A percentile compares a stretch with the other conserved stretches of the same genome.
Conservation (phyloP, 2,329 filamentous ascomycete species). For the Aspergillaceae sp. region DNA sequence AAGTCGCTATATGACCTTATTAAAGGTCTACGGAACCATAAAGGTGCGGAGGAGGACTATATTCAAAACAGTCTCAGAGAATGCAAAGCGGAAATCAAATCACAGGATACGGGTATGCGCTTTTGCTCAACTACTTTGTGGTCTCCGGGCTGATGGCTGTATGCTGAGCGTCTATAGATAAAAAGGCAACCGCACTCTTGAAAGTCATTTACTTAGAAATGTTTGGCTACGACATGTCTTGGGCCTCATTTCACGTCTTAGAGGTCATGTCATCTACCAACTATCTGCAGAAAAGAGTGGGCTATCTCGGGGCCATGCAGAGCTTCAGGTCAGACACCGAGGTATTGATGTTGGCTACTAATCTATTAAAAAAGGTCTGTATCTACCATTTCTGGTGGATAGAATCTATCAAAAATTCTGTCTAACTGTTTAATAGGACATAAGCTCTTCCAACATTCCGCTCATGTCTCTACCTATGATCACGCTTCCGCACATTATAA, state of each 20-base stretch:
- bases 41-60: constrained; percentile 89
- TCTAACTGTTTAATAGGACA: constrained; percentile 26
- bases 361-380: constrained; percentile 79
- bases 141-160: not conserved
- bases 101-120: constrained; percentile 76
- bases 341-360: constrained; percentile 94
- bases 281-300: constrained; percentile 89
- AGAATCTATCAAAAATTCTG: not conserved
- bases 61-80: constrained; percentile 89
- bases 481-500: constrained; percentile 91
- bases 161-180: constrained; percentile 47
- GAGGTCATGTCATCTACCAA: constrained; percentile 98
- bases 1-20: constrained; percentile 99
- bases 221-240: constrained; percentile 99
- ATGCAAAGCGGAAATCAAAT: constrained; percentile 86
- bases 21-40: constrained; percentile 86
- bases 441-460: constrained; percentile 61
- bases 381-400: not conserved
- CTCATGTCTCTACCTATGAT: constrained; percentile 78
- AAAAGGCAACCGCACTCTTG: constrained; percentile 90
- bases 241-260: constrained; percentile 95
- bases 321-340: constrained; percentile 94
- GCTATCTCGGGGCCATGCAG: constrained; percentile 90
- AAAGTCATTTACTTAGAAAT: constrained; percentile 98
- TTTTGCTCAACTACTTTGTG: not conserved